Percentiles rank a stretch among this genome's conserved stretches.
phyloP scores from a whole-genome alignment of 345 rosid genomes.

The Ailanthus altissimus region DNA sequence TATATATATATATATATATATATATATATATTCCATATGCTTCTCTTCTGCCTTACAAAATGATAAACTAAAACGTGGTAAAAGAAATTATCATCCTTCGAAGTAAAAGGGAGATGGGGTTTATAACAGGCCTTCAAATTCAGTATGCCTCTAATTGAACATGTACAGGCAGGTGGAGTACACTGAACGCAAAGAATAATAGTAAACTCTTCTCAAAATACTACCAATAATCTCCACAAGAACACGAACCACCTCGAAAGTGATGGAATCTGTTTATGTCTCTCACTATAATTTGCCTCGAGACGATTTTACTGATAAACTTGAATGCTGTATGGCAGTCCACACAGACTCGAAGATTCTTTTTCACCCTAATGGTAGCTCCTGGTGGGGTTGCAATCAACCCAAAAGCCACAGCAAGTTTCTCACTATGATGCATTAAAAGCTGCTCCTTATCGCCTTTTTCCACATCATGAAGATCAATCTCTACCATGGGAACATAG shows the following conservation, averaged over 20 bases:
- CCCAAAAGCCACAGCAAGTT: conserved; percentile 67
- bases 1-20: not conserved
- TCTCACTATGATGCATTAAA: conserved; percentile 59
- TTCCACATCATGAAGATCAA: conserved; percentile 61
- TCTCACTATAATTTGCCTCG: conserved; percentile 62
- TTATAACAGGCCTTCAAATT: too few relatives aligned
- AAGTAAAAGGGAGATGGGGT: too few relatives aligned
- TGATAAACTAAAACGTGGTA: too few relatives aligned
- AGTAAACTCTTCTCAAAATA: not conserved
- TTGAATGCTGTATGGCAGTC: conserved; percentile 57
- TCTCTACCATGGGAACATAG: conserved; percentile 58
- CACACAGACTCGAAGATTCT: conserved; percentile 64
- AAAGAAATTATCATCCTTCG: too few relatives aligned
- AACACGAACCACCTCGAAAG: conserved; percentile 64
- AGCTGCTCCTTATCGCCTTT: conserved; percentile 52
- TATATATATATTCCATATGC: not conserved
- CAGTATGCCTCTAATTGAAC: not conserved
- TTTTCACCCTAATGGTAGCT: conserved; percentile 61
- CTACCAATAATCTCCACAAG: conserved; percentile 69
- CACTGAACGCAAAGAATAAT: not conserved
- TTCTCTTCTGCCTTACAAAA: not conserved
- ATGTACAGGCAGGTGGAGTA: not conserved
- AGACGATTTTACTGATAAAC: conserved; percentile 49
- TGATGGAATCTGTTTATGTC: conserved; percentile 64
- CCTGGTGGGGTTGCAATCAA: conserved; percentile 59